Evolutionary conservation across 2,329 filamentous ascomycete species (phyloP), one percentile per base, ranked within the genome.

Genomic region (Fusarium mundagurra): DNA sequence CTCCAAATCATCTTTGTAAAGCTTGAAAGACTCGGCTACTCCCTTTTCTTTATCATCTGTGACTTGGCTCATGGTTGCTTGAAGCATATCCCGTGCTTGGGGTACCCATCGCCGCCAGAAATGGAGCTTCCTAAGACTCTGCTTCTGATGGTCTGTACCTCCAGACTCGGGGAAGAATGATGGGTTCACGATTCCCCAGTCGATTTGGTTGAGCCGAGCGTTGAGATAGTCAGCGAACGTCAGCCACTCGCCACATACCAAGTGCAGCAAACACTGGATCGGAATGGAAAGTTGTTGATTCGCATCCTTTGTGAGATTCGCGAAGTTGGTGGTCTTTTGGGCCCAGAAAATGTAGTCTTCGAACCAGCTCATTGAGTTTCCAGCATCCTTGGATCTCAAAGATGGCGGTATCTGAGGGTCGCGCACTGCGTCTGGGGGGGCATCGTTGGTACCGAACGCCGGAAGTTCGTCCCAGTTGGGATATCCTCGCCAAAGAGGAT

Each of bases 31-130:
- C 11, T 36, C 7, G 5, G 5, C 2, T 14, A 31, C 3, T 44
- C 4, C 33, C 0, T 9, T 3, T 3, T 2, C n/a, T n/a, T 31
- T 34, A 5, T 10, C 11, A 13, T 18, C 14, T 1, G 14, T n/a
- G 3, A 29, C 3, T n/a, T 54, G 51, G 4, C 20, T 31, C 33
- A 55, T 54, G 11, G 36, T 33, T 12, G 36, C 38, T 16, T 54
- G 48, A 7, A 61, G 48, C 59, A 61, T 61, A 13, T 61, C 47
- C 1, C 59, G 59, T 8, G 47, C 29, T 29, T 55, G 36, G 1
- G 59, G 59, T 16, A 61, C 29, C 29, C 36, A 55, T 24, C 59
- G n/a, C 0, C 59, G n/a, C 59, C 59, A 61, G 20, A 61, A 43
- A 4, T 55, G 47, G 1, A 61, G 59, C 14, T 61, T 55, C 8